These are phyloP conservation scores for Nepenthes gracilis DNA, from an alignment of 148 eudicot species.

Conservation along the genomic window DNA sequence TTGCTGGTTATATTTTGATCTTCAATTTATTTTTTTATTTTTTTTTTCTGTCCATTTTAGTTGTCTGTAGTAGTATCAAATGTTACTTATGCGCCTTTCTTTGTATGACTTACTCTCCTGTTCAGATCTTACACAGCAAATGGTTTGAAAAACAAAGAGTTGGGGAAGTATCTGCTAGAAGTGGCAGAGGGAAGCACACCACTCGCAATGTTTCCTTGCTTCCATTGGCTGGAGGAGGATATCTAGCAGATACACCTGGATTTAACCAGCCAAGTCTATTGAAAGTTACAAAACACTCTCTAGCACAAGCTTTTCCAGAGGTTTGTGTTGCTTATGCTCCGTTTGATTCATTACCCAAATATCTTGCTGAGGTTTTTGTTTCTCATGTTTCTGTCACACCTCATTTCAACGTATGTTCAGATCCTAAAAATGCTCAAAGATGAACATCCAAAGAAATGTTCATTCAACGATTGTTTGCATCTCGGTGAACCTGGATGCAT, in stretches of 20 bases:
- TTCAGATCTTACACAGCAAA: slow-evolving; percentile 64
- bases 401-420: slow-evolving; percentile 21
- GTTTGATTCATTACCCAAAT: not conserved
- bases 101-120: not conserved
- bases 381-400: not conserved
- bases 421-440: slow-evolving; percentile 46
- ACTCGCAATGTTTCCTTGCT: slow-evolving; percentile 83
- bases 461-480: slow-evolving; percentile 83
- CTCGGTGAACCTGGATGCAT: slow-evolving; percentile 81
- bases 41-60: not conserved
- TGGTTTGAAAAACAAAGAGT: slow-evolving; percentile 89
- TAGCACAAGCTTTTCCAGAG: slow-evolving; percentile 82
- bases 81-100: not conserved
- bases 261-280: slow-evolving; percentile 86
- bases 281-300: slow-evolving; percentile 77
- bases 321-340: slow-evolving; percentile 26
- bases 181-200: slow-evolving; percentile 96
- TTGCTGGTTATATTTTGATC: not conserved
- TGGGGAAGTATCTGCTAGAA: slow-evolving; percentile 88
- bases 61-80: not conserved
- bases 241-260: slow-evolving; percentile 92
- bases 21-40: slow-evolving; percentile 2
- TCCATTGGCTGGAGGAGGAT: slow-evolving; percentile 81
- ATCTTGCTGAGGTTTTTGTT: not conserved
- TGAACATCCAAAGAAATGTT: slow-evolving; percentile 40